Evolutionary conservation across 75 land plant species (phyloP), one percentile per base, ranked within the genome.

Genomic region (Sequoia sempervirens): DNA sequence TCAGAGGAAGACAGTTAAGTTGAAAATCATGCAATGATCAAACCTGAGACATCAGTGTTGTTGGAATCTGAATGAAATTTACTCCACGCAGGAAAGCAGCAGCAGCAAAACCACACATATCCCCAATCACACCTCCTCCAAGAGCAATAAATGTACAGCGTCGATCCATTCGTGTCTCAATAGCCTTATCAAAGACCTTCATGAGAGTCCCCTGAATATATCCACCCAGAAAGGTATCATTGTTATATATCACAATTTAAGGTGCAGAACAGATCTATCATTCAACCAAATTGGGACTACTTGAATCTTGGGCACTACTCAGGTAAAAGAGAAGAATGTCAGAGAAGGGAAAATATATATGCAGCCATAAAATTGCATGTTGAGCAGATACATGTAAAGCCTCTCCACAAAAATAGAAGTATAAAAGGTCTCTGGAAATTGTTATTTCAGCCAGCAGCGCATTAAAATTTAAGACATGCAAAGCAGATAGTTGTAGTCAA

Each of bases 101-200:
- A 72, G 99, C 99, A 87, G 99, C 99, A 94, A 87, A 97, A 50
- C 99, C 99, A 89, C 99, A 95, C 99, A 97, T 97, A 80, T 97
- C 99, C 75, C 99, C 99, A 87, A 97, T 97, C 3, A 97, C 99
- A 75, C 99, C 99, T 53, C 99, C 98, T 68, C 99, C 99, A 80
- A 97, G 91, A 26, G 99, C 99, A 80, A 97, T 90, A 90, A 97
- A 97, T 69, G 99, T 97, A 83, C 95, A 95, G 18, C 90, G 89
- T 8, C 96, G 89, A 83, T 97, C 99, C 90, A 97, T 83, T 45
- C 93, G 84, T 82, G 98, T 92, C 86, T 92, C 98, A 38, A 97
- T 92, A 15, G 99, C 99, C 86, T 97, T 97, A 83, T 97, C 99
- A 89, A 90, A 95, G 38, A 95, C 92, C 87, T 97, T 95, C 98